A percentile compares a stretch with the other conserved stretches of the same genome.
phyloP scores from a whole-genome alignment of 1,139 yeast genomes.

The Candida tropicalis region DNA sequence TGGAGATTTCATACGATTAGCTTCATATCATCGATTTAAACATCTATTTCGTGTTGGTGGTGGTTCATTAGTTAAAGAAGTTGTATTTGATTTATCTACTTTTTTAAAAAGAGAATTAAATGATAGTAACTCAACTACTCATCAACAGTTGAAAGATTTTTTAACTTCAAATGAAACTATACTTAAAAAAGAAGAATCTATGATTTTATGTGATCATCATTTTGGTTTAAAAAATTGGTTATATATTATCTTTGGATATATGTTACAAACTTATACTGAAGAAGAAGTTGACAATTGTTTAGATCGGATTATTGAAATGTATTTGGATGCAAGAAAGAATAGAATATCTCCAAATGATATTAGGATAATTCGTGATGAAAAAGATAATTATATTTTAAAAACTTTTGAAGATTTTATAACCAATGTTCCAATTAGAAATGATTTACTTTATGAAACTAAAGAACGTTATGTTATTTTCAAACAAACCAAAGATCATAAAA shows the following conservation, averaged over 20 bases:
- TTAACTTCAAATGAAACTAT: conserved; percentile 20
- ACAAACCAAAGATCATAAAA: conserved; percentile 26
- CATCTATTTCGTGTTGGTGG: conserved; percentile 33
- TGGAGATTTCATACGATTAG: conserved; percentile 37
- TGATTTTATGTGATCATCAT: conserved; percentile 16
- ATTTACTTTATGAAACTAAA: conserved; percentile 12
- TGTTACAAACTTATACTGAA: conserved; percentile 29
- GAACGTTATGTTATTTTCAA: conserved; percentile 25
- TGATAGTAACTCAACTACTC: conserved; percentile 20
- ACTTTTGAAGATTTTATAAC: conserved; percentile 26
- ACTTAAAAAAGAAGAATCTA: conserved; percentile 15
- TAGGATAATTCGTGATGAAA: conserved; percentile 12
- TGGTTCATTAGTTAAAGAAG: conserved; percentile 38
- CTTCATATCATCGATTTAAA: conserved; percentile 38
- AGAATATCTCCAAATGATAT: conserved; percentile 10
- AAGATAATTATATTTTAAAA: conserved; percentile 19
- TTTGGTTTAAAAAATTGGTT: conserved; percentile 32
- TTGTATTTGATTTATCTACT: conserved; percentile 40
- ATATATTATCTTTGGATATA: conserved; percentile 41
- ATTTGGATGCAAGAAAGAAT: conserved; percentile 25
- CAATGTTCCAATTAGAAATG: conserved; percentile 18
- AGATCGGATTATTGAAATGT: conserved; percentile 35
- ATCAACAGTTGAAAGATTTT: conserved; percentile 28
- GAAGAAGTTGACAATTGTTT: conserved; percentile 29
- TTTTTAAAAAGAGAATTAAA: conserved; percentile 35